Evolutionary conservation across 257 asterid genomes (phyloP), one percentile per base, ranked within the genome.

Genomic region (Fraxinus anomala): DNA sequence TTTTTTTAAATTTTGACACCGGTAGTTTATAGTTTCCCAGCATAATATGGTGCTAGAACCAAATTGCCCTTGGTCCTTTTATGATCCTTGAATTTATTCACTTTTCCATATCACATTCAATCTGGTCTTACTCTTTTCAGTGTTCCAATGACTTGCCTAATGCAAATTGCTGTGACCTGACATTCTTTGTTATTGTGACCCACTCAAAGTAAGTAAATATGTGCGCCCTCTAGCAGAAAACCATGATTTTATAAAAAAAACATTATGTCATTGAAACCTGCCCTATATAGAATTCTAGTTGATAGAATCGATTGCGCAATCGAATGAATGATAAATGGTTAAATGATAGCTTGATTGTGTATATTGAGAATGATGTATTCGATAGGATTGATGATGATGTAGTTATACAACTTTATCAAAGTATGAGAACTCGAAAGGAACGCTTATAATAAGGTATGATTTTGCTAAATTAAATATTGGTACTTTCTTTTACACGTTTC

Each of bases 41-140:
- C 66, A 6, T n/a, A 17, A 6, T 54, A 26, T 21, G 44, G 9
- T 16, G 14, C 1, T 3, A 70, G 31, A 17, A 54, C 67, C 75
- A 61, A 24, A 24, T 12, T 61, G 4, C 13, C 74, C 37, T 61
- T 69, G 34, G 77, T 23, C 51, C 3, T n/a, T 61, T 37, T 70
- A 72, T 63, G 42, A 66, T 37, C 36, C 13, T 28, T 72, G 19
- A 40, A 16, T 71, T 37, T 21, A 34, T 23, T 63, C 34, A 39
- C 59, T 67, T 49, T 24, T 47, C 40, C 61, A 36, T 30, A 30
- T 28, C 31, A 75, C 28, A 65, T 28, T 74, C 51, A 33, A 78
- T 80, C 70, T 40, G 42, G 24, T 70, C 73, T 71, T 39, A 26
- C 79, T 61, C 63, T 72, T 34, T 3, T 23, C 36, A 16, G 28